Base-by-base conservation (phyloP, 2,329 filamentous ascomycete genomes). In the Elsinoe arachidis region DNA sequence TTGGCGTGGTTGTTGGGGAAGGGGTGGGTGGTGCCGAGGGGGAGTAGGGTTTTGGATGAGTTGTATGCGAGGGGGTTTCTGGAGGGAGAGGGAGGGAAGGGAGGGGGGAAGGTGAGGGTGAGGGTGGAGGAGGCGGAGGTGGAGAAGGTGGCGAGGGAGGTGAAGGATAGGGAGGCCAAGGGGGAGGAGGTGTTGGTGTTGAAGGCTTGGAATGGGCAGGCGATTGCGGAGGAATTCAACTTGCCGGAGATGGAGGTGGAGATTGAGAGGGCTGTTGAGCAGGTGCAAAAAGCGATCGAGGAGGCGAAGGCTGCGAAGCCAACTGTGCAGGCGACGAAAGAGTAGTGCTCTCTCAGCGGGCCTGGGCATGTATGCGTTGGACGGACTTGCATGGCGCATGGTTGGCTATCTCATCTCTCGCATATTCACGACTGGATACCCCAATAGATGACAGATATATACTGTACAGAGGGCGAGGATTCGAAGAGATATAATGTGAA, bases 1-100 rank as follows among this genome's bases (percentile, higher is more conserved):
- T 75, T 97, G 34, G 82, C 92, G 63, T 93, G 89, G 70, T 80
- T 99, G 11, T 72, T 92, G 39, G 75, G 87, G 58, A 85, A 91
- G 63, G 82, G 86, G 49, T 80, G 93, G 26, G 76, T 95, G 38
- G 78, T 76, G 2, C 76, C 83, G 0, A 76, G 78, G 12, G 84
- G 90, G 0, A 90, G 86, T 0, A 73, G 80, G 12, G 75, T 81
- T 5, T 78, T 99, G 47, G 87, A 96, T 68, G 74, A 83, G 53
- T 76, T 95, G 53, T 99, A 97, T 69, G 73, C 79, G 1, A 72
- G 54, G n/a, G 54, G 54, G 7, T 23, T 55, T 15, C 11, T 55
- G 21, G 34, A 53, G n/a, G 37, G 14, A 14, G 38, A 11, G 12
- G 37, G n/a, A 26, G 37, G 12, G n/a, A 49, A 21, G 23, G 54